Evolutionary conservation across 441 rosid species (phyloP).

Genomic region (Gossypium laxum): DNA sequence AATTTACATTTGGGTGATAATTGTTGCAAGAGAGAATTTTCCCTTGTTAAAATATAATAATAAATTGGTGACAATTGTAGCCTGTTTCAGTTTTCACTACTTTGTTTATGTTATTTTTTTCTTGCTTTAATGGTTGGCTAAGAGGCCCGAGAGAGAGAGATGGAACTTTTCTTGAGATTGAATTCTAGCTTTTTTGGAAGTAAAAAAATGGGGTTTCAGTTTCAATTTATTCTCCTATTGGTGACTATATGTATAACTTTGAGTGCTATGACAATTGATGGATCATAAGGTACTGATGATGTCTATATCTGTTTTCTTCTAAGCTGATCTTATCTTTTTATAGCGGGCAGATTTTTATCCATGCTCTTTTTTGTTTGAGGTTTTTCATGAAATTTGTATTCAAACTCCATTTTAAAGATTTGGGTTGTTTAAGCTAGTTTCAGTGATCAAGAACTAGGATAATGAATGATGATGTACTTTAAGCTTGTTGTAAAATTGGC

Average conservation of each 20-base stretch:
- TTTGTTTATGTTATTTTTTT: not conserved
- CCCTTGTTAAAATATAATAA: too few species aligned
- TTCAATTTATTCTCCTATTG: slow-evolving; percentile 5
- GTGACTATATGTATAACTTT: not conserved
- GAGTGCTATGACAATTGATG: slow-evolving; percentile 26
- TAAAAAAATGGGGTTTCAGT: slow-evolving; percentile 26
- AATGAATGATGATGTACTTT: not conserved
- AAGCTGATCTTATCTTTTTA: not conserved
- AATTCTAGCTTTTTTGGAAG: slow-evolving; percentile 3
- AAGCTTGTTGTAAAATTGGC: too few species aligned
- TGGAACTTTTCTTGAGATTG: slow-evolving; percentile 23
- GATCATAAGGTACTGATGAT: slow-evolving; percentile 42
- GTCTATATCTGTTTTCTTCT: not conserved
- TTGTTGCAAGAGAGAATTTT: too few species aligned
- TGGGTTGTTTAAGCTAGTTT: slow-evolving; percentile 6
- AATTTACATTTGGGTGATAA: too few species aligned
- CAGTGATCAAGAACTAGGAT: not conserved
- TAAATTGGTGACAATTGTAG: too few species aligned
- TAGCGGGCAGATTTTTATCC: slow-evolving; percentile 16
- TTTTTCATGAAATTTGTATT: slow-evolving; percentile 10
- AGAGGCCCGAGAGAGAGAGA: not conserved
- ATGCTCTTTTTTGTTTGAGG: not conserved
- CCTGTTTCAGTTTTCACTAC: slow-evolving; percentile 14
- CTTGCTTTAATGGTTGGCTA: slow-evolving; percentile 13
- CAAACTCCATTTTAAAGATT: slow-evolving; percentile 3